Evolutionary conservation across 2,329 filamentous ascomycete species (phyloP).

Genomic region (Fusarium phyllophilum): DNA sequence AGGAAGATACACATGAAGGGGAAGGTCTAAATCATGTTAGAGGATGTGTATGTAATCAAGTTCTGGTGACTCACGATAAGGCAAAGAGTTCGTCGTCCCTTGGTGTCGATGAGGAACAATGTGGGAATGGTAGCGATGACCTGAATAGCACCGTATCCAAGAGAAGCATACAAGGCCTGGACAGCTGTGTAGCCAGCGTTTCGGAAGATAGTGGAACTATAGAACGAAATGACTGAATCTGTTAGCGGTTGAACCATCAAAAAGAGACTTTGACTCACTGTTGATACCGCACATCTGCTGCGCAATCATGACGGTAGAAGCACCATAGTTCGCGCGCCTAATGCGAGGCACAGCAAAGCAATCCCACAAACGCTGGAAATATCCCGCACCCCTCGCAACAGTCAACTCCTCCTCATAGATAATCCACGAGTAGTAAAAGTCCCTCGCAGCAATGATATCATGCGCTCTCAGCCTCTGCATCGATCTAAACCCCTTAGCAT

Average conservation of each 20-base stretch:
- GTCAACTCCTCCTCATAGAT: constrained; percentile 48
- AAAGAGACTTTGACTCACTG: not conserved
- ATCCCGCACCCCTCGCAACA: constrained; percentile 42
- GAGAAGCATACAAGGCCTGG: constrained; percentile 21
- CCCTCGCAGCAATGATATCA: constrained; percentile 64
- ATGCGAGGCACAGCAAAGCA: constrained; percentile 74
- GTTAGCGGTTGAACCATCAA: not conserved
- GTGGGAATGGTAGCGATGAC: constrained; percentile 23
- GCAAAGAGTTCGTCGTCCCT: constrained; percentile 26
- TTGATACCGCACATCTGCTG: constrained; percentile 61
- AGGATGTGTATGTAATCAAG: too few species aligned
- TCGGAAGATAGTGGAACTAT: constrained; percentile 24
- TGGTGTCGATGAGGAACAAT: constrained; percentile 21
- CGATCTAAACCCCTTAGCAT: constrained; percentile 66
- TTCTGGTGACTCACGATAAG: constrained; percentile 27
- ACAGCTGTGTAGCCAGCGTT: not conserved
- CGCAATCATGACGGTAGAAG: constrained; percentile 81
- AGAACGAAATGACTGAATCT: constrained; percentile 37
- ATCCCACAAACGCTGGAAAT: constrained; percentile 56
- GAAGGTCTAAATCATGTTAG: constrained; percentile 43
- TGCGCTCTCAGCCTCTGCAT: constrained; percentile 60
- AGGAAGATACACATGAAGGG: constrained; percentile 49
- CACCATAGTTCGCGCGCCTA: constrained; percentile 77
- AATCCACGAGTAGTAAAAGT: constrained; percentile 62
- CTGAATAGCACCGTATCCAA: constrained; percentile 29